Percentiles rank a stretch among this genome's conserved stretches.
Evolutionary conservation across 1,284 basidiomycete species (phyloP).

Genomic region (Stygiomarasmius scandens): DNA sequence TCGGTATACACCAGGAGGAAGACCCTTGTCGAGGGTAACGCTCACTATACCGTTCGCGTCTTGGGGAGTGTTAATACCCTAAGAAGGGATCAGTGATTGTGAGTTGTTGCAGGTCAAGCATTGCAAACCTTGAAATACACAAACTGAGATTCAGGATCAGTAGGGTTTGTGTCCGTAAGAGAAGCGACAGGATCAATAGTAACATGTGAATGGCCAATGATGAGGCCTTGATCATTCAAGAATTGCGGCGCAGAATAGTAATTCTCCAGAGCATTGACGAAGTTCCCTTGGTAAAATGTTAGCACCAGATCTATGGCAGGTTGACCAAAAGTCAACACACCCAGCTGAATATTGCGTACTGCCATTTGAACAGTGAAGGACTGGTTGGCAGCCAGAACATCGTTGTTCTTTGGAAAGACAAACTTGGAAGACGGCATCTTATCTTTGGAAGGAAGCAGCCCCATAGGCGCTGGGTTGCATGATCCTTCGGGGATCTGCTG

Average conservation of each 20-base stretch:
- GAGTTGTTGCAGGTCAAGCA: background rate
- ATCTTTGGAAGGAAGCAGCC: slow-evolving; percentile 36
- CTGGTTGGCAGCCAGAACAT: slow-evolving; percentile 41
- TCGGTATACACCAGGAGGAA: slow-evolving; percentile 5
- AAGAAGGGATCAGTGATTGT: slow-evolving; percentile 25
- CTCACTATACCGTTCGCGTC: background rate
- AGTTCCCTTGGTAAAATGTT: no score
- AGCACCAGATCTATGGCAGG: no score
- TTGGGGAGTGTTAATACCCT: slow-evolving; percentile 47
- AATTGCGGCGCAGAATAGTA: slow-evolving; percentile 11
- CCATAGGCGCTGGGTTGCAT: slow-evolving; percentile 39
- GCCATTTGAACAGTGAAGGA: slow-evolving; percentile 52
- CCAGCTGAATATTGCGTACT: slow-evolving; percentile 32
- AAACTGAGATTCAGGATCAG: slow-evolving; percentile 18
- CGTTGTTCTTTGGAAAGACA: slow-evolving; percentile 43
- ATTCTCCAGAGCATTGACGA: background rate
- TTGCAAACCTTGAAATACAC: background rate
- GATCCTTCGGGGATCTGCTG: slow-evolving; percentile 40
- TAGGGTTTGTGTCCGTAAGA: slow-evolving; percentile 14
- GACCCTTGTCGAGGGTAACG: slow-evolving; percentile 35
- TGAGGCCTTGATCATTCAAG: slow-evolving; percentile 4
- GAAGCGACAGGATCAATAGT: slow-evolving; percentile 16
- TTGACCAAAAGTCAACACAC: slow-evolving; percentile 14
- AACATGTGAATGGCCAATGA: slow-evolving; percentile 17
- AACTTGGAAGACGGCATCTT: slow-evolving; percentile 53